These are phyloP conservation scores for Malus sylvestris DNA, from an alignment of 306 rosid genomes.

Conservation along the genomic window DNA sequence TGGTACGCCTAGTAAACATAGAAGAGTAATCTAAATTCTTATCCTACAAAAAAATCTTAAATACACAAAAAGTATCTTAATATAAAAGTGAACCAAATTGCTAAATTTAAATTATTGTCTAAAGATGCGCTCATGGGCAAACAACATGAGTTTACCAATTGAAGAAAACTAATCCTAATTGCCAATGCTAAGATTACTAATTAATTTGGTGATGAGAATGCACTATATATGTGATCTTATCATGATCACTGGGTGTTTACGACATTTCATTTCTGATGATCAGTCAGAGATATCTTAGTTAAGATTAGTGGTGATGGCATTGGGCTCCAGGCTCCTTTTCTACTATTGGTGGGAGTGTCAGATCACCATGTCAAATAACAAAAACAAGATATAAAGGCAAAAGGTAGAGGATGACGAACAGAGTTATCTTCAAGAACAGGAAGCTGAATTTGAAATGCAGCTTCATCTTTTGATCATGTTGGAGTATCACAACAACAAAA, in stretches of 20 bases:
- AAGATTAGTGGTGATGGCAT: background rate
- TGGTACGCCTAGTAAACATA: no score
- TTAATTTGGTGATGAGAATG: background rate
- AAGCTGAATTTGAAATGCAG: background rate
- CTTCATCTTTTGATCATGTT: background rate
- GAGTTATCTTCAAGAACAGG: background rate
- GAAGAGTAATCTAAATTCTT: no score
- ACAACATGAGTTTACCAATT: no score
- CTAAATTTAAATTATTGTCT: no score
- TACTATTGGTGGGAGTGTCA: background rate
- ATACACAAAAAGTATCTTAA: no score
- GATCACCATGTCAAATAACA: conserved; percentile 4
- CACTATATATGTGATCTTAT: background rate
- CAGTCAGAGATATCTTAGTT: background rate
- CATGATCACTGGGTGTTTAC: background rate
- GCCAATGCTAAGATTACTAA: no score
- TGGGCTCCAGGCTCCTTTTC: background rate
- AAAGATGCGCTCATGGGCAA: no score
- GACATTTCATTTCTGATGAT: background rate
- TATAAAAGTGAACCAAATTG: no score
- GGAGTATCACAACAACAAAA: background rate
- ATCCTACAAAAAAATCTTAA: no score
- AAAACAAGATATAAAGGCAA: conserved; percentile 3
- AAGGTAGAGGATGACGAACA: background rate
- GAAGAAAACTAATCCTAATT: no score